Percentiles rank a stretch among this genome's conserved stretches.
phyloP scores from a whole-genome alignment of 768 basidiomycete species.

The Postia placenta region DNA sequence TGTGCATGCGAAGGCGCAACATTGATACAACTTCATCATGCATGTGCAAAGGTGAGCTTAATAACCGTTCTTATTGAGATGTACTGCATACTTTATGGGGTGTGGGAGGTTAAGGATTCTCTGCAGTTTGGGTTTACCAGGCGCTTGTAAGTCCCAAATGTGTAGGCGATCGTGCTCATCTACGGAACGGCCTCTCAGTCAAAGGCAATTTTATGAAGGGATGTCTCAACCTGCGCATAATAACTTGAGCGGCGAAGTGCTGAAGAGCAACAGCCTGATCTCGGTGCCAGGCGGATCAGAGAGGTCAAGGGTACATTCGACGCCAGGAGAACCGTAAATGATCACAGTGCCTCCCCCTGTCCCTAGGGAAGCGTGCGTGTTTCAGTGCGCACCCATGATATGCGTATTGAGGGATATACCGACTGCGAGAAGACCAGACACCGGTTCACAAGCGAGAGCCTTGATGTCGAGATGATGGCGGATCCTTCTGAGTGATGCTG shows the following conservation, averaged over 20 bases:
- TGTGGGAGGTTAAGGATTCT: constrained; percentile 44
- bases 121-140: constrained; percentile 47
- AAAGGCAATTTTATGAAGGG: too few relatives aligned
- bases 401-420: constrained; percentile 32
- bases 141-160: constrained; percentile 52
- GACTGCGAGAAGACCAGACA: constrained; percentile 53
- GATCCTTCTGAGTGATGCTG: constrained; percentile 41
- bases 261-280: constrained; percentile 61
- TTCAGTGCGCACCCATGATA: neutral
- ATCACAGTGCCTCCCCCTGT: constrained; percentile 44
- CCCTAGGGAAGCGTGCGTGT: neutral
- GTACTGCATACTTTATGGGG: constrained; percentile 32
- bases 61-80: too few relatives aligned
- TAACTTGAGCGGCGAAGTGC: constrained; percentile 45
- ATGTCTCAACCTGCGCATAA: constrained; percentile 53
- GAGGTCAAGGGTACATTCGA: constrained; percentile 43
- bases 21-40: constrained; percentile 39
- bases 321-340: constrained; percentile 63
- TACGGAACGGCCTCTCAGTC: constrained; percentile 1
- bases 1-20: constrained; percentile 69
- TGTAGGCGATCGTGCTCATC: constrained; percentile 53
- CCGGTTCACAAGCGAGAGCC: constrained; percentile 52
- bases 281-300: constrained; percentile 34
- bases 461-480: constrained; percentile 47
- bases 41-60: neutral